These are phyloP conservation scores for Castanea sativa DNA, from an alignment of 306 rosid species.

Conservation along the genomic window DNA sequence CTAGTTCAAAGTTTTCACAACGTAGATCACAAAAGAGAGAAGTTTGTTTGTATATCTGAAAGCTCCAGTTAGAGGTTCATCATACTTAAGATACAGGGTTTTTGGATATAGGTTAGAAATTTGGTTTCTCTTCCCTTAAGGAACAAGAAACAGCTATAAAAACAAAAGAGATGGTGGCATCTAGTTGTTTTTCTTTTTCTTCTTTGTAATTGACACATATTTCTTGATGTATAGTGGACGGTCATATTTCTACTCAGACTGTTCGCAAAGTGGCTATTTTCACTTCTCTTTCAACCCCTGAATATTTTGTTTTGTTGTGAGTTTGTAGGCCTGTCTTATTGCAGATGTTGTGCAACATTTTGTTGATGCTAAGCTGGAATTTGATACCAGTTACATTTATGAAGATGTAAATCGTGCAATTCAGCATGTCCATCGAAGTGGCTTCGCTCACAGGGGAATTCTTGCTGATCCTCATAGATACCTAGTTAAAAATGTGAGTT, in stretches of 20 bases:
- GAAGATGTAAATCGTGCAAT: conserved; percentile 91
- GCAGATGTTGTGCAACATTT: conserved; percentile 94
- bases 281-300: conserved; percentile 16
- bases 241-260: not conserved
- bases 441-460: conserved; percentile 78
- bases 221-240: not conserved
- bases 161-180: not conserved
- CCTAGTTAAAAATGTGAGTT: conserved; percentile 80
- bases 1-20: too few species aligned
- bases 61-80: not conserved
- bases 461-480: conserved; percentile 75
- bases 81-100: too few species aligned
- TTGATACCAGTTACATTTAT: conserved; percentile 86
- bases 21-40: too few species aligned
- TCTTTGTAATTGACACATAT: not conserved
- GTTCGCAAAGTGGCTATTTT: not conserved
- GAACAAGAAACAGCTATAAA: too few species aligned
- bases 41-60: too few species aligned
- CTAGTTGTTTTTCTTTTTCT: not conserved
- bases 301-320: conserved; percentile 20
- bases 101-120: too few species aligned
- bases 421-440: conserved; percentile 84
- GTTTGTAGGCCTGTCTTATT: conserved; percentile 92
- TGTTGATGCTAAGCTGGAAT: conserved; percentile 86
- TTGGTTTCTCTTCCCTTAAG: too few species aligned